phyloP scores from a whole-genome alignment of 225 moss, liverwort and hornwort genomes.

The Sphagnum contortum region DNA sequence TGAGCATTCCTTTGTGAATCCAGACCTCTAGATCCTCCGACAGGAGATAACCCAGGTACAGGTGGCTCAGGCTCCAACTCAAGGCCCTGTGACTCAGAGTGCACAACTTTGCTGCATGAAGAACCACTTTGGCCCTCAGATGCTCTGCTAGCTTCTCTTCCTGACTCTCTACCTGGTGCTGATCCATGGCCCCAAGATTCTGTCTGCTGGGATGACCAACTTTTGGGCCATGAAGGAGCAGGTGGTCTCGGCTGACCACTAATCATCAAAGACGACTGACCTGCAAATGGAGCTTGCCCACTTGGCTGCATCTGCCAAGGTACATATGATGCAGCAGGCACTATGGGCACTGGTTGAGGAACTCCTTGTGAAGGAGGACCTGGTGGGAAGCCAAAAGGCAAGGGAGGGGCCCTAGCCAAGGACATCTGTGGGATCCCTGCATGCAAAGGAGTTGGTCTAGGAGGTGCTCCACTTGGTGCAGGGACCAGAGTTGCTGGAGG shows the following conservation, averaged over 20 bases:
- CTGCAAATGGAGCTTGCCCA: constrained; percentile 16
- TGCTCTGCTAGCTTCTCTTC: constrained; percentile 7
- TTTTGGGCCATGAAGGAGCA: constrained; percentile 12
- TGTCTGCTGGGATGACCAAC: constrained; percentile 6
- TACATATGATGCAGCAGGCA: constrained; percentile 14
- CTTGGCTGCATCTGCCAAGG: constrained; percentile 22
- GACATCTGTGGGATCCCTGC: constrained; percentile 11
- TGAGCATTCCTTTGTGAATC: constrained; percentile 7
- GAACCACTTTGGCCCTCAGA: not conserved
- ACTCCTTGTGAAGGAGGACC: constrained; percentile 15
- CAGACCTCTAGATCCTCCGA: constrained; percentile 9
- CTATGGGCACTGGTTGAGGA: constrained; percentile 8
- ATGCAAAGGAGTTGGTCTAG: constrained; percentile 12
- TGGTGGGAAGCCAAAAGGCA: constrained; percentile 17
- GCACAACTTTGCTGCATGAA: constrained; percentile 7
- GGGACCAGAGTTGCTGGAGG: not conserved
- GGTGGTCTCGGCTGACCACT: constrained; percentile 2
- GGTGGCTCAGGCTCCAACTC: constrained; percentile 33
- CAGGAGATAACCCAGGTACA: constrained; percentile 44
- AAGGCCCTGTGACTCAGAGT: constrained; percentile 7
- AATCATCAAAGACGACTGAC: constrained; percentile 11
- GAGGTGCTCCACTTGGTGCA: constrained; percentile 2
- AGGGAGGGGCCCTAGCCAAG: constrained; percentile 9
- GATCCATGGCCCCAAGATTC: constrained; percentile 8
- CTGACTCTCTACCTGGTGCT: not conserved